A percentile compares a stretch with the other conserved stretches of the same genome.
phyloP scores from a whole-genome alignment of 2,329 filamentous ascomycete genomes.

The Botrytis hyacinthi region DNA sequence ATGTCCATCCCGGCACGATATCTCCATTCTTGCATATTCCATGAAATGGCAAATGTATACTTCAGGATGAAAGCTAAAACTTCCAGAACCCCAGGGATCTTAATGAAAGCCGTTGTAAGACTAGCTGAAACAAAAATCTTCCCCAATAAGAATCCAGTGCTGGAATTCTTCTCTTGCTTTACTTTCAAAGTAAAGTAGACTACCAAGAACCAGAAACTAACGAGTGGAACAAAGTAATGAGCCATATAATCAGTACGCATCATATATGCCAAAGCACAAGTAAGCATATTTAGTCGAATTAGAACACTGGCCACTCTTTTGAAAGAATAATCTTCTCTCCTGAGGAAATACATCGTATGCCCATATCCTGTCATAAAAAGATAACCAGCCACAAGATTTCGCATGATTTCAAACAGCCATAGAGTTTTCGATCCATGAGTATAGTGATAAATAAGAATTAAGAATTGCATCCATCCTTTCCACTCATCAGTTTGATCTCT shows the following conservation, averaged over 20 bases:
- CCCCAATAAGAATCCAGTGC: constrained; percentile 43
- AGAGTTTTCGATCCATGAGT: constrained; percentile 50
- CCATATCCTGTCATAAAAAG: constrained; percentile 63
- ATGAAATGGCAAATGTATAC: constrained; percentile 47
- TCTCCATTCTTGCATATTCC: constrained; percentile 49
- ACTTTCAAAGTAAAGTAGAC: constrained; percentile 52
- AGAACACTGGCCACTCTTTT: constrained; percentile 52
- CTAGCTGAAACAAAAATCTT: constrained; percentile 50
- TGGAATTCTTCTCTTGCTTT: constrained; percentile 44
- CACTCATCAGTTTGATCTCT: constrained; percentile 61
- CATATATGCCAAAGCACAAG: constrained; percentile 51
- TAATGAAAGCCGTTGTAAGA: constrained; percentile 42
- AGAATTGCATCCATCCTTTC: constrained; percentile 64
- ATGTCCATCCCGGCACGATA: constrained; percentile 53
- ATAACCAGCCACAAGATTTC: constrained; percentile 55
- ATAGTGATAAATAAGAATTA: constrained; percentile 57
- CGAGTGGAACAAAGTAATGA: constrained; percentile 59
- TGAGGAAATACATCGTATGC: constrained; percentile 58
- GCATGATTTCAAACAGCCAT: constrained; percentile 54
- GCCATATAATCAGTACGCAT: constrained; percentile 55
- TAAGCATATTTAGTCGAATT: constrained; percentile 57
- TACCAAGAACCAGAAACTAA: constrained; percentile 61
- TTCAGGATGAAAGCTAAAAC: constrained; percentile 41
- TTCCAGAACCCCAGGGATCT: constrained; percentile 46
- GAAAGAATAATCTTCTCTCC: constrained; percentile 55